Evolutionary conservation across 2,329 filamentous ascomycete species (phyloP).

Genomic region (Diaporthe citri): DNA sequence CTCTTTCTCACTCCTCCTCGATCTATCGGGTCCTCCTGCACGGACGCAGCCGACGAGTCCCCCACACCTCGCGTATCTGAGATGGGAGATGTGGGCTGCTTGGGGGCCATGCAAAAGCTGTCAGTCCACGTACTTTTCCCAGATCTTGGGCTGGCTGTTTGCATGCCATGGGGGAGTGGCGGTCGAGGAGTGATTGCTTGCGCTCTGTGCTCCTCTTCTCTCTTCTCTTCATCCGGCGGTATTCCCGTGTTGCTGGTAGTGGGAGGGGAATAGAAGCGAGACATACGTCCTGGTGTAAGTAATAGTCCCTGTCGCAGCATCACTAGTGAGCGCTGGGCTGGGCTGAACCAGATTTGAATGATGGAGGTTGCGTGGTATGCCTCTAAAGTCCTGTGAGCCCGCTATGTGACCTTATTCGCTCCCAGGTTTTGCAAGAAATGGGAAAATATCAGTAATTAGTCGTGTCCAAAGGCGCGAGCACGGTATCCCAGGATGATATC

Average conservation of each 20-base stretch:
- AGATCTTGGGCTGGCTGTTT: not conserved
- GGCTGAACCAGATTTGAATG: not conserved
- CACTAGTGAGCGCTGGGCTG: not conserved
- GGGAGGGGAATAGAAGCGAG: not conserved
- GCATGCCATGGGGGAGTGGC: not conserved
- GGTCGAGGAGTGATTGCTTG: not conserved
- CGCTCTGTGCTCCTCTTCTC: not conserved
- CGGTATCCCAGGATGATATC: not conserved
- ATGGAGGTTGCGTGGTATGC: not conserved
- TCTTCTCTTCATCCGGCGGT: not conserved
- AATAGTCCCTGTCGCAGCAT: not conserved
- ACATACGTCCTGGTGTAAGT: conserved; percentile 1
- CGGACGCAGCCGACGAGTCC: conserved; percentile 25
- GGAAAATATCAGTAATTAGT: not conserved
- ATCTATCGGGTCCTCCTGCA: conserved; percentile 19
- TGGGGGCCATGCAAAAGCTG: conserved; percentile 22
- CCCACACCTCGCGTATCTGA: conserved; percentile 30
- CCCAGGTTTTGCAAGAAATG: too few relatives aligned
- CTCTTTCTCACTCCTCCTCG: not conserved
- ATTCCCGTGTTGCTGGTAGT: not conserved
- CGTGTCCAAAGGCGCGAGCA: not conserved
- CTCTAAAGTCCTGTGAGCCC: not conserved
- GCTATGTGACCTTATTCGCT: not conserved
- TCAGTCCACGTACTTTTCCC: not conserved
- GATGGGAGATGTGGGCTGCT: conserved; percentile 16